Base-by-base conservation (phyloP, 352 stramenopile genomes). In the Peronosclerospora sorghi region DNA sequence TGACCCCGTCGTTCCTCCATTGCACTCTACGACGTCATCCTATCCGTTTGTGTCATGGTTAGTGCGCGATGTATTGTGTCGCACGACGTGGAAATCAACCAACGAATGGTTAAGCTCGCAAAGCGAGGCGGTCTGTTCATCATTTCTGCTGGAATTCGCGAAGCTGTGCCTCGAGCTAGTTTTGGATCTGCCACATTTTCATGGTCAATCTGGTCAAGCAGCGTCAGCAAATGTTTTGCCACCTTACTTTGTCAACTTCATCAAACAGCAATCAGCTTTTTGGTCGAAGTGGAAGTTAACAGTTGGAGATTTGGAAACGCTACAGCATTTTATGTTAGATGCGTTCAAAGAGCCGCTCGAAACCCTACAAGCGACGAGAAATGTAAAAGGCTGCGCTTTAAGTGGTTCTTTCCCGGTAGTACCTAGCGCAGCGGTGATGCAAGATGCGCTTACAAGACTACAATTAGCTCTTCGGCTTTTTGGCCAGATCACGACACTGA, bases 191-290 rank as follows among this genome's bases (percentile, higher is more conserved):
- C 75, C 78, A 7, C 78, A 87, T 29, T 90, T 87, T 37, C 62
- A 78, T 36, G 43, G 70, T 8, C 35, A 60, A 8, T 64, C 67
- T 24, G 52, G 56, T 8, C 64, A 70, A 34, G 56, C 72, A 17
- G 58, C 62, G 0, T 84, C 77, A 6, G 69, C 54, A 14, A 87
- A 86, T 41, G 74, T 79, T 9, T 48, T 90, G 30, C 78, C 78
- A 9, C 78, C 78, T 19, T 90, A 90, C 45, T 87, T 90, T 38
- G 69, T 90, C 17, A 90, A 90, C 36, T 90, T 90, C 37, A 78
- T 90, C 32, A 90, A 88, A 32, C 78, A 88, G 41, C 78, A 88
- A 51, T 55, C 60, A 1, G 18, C 45, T 3, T 62, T 90, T 32
- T 90, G 78, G 78, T 40, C 56, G 2, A 86, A 83, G 30, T 90